Conservation (phyloP, 768 basidiomycete genomes). For the Clathrus columnatus region DNA sequence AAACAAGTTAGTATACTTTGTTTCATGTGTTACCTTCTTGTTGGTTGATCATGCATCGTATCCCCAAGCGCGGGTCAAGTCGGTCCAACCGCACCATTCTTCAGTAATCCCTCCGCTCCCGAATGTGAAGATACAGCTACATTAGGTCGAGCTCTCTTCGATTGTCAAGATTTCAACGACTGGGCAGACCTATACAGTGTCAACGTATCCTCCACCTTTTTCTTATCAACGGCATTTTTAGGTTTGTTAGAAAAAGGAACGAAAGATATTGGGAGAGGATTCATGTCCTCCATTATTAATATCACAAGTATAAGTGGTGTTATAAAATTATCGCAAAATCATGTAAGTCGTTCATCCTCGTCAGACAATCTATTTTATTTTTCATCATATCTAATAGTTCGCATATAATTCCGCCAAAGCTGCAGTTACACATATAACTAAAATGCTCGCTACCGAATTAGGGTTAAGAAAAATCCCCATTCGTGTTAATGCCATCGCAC, state of each 20-base stretch:
- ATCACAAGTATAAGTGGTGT: constrained; percentile 71
- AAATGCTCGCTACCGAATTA: constrained; percentile 67
- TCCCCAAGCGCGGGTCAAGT: constrained; percentile 58
- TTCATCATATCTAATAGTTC: constrained; percentile 38
- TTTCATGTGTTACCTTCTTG: not conserved
- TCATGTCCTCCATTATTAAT: constrained; percentile 63
- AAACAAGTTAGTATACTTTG: constrained; percentile 53
- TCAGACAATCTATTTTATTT: not conserved
- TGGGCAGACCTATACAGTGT: constrained; percentile 57
- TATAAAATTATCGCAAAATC: constrained; percentile 62
- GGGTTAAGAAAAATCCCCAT: constrained; percentile 59
- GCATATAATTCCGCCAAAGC: constrained; percentile 77
- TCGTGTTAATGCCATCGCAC: constrained; percentile 64
- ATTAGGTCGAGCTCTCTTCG: constrained; percentile 60
- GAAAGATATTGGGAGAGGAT: constrained; percentile 40
- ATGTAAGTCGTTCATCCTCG: constrained; percentile 38
- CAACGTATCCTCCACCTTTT: constrained; percentile 73
- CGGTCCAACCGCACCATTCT: constrained; percentile 54
- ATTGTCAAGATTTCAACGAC: constrained; percentile 50
- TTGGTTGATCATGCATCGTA: not conserved
- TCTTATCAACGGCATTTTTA: constrained; percentile 67
- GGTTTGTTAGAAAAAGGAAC: constrained; percentile 68
- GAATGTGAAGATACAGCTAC: constrained; percentile 56
- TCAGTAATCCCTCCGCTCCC: constrained; percentile 30
- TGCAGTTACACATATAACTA: constrained; percentile 68